phyloP scores from a whole-genome alignment of 441 rosid genomes.

The Pelargonium fulgidum region DNA sequence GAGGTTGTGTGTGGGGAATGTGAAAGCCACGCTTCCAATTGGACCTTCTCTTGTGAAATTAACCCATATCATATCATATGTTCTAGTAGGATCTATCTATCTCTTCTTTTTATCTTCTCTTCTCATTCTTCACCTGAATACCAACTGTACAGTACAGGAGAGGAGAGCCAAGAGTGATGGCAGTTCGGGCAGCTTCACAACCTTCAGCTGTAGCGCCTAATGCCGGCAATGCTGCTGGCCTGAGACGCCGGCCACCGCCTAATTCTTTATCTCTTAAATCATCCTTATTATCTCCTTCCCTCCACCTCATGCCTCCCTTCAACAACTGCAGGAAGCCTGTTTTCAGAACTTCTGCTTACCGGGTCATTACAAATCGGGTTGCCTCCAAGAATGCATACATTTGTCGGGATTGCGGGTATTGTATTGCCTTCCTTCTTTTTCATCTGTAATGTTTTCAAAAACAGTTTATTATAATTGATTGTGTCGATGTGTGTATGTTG shows the following conservation, averaged over 20 bases:
- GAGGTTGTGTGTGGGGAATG: slow-evolving; percentile 27
- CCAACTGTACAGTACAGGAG: not conserved
- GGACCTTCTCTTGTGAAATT: not conserved
- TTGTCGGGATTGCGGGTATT: slow-evolving; percentile 91
- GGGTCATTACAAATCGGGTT: slow-evolving; percentile 60
- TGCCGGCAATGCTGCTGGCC: slow-evolving; percentile 27
- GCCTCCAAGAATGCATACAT: slow-evolving; percentile 81
- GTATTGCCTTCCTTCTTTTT: not conserved
- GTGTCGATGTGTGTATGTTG: slow-evolving; percentile 6
- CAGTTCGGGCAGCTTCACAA: slow-evolving; percentile 26
- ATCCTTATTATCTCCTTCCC: slow-evolving; percentile 39
- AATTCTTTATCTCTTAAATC: slow-evolving; percentile 47
- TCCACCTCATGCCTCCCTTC: slow-evolving; percentile 34
- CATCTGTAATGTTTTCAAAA: not conserved
- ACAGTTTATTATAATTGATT: not conserved
- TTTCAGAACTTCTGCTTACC: slow-evolving; percentile 35
- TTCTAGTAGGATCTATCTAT: slow-evolving; percentile 4
- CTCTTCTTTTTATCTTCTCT: slow-evolving; percentile 22
- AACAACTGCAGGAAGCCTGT: slow-evolving; percentile 13
- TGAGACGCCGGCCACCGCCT: slow-evolving; percentile 21
- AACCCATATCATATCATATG: not conserved
- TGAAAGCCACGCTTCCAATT: slow-evolving; percentile 44
- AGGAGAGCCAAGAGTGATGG: slow-evolving; percentile 22
- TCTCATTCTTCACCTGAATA: slow-evolving; percentile 15
- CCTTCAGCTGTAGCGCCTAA: slow-evolving; percentile 30